Conservation (phyloP, 208 protist genomes). For the Trypanosoma cruzi region DNA sequence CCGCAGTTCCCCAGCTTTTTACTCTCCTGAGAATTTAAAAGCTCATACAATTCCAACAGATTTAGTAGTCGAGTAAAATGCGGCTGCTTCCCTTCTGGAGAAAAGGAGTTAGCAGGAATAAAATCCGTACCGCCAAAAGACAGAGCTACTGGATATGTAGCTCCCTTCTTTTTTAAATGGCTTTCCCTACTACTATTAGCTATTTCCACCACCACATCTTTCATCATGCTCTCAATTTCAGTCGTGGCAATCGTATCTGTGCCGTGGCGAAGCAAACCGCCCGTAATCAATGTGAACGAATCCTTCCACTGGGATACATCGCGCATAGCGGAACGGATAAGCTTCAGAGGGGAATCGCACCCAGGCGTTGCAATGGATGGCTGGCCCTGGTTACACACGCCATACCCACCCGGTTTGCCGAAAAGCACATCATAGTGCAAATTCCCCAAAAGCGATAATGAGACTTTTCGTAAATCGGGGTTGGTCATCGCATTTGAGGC, state of each 20-base stretch:
- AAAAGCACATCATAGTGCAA: constrained; percentile 82
- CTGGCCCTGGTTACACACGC: constrained; percentile 41
- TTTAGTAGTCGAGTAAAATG: constrained; percentile 30
- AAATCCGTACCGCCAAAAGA: constrained; percentile 27
- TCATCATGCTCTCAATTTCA: constrained; percentile 17
- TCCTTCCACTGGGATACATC: constrained; percentile 42
- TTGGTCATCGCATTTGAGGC: neutral
- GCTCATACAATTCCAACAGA: constrained; percentile 26
- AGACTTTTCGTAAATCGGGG: neutral
- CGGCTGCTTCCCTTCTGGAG: constrained; percentile 22
- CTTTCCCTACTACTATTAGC: neutral
- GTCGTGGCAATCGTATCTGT: constrained; percentile 18
- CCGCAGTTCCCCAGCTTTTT: constrained; percentile 53
- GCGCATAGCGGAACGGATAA: constrained; percentile 47
- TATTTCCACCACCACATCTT: constrained; percentile 16
- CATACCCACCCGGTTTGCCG: constrained; percentile 46
- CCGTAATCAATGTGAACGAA: constrained; percentile 46
- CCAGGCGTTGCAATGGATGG: constrained; percentile 35
- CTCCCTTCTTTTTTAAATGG: neutral
- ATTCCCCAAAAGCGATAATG: constrained; percentile 50
- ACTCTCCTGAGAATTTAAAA: constrained; percentile 47
- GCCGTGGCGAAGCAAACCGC: constrained; percentile 72
- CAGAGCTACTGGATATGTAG: constrained; percentile 5
- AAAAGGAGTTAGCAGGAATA: constrained; percentile 21
- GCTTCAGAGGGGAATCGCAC: constrained; percentile 64